Evolutionary conservation across 192 early-diverging fungal genomes (phyloP).

Genomic region (Mortierella hygrophila): DNA sequence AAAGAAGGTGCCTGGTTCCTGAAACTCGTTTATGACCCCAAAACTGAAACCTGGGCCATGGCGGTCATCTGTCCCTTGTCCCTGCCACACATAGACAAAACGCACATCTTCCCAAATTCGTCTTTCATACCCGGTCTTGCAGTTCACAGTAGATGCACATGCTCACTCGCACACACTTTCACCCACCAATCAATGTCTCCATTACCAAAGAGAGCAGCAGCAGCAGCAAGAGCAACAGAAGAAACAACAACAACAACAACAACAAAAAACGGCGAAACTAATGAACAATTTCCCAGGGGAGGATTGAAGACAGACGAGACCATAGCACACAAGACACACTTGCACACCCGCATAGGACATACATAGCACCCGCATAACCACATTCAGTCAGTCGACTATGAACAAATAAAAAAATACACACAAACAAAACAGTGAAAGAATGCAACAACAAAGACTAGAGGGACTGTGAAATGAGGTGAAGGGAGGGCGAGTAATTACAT

Average conservation of each 20-base stretch:
- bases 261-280: conserved; percentile 7
- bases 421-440: neutral
- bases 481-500: conserved; percentile 15
- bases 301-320: neutral
- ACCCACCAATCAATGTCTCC: neutral
- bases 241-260: neutral
- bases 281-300: conserved; percentile 9
- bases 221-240: neutral
- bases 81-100: neutral
- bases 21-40: conserved; percentile 1
- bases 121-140: too few species aligned
- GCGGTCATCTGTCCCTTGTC: neutral
- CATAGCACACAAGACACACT: neutral
- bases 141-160: too few species aligned
- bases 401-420: neutral
- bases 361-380: too few species aligned
- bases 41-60: neutral
- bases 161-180: too few species aligned
- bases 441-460: neutral
- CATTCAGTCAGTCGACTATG: neutral
- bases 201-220: conserved; percentile 7
- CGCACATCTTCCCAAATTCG: too few species aligned
- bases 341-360: too few species aligned
- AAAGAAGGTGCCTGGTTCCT: neutral
- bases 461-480: neutral